phyloP scores from a whole-genome alignment of 2,329 filamentous ascomycete genomes.

The Colletotrichum tropicicola region DNA sequence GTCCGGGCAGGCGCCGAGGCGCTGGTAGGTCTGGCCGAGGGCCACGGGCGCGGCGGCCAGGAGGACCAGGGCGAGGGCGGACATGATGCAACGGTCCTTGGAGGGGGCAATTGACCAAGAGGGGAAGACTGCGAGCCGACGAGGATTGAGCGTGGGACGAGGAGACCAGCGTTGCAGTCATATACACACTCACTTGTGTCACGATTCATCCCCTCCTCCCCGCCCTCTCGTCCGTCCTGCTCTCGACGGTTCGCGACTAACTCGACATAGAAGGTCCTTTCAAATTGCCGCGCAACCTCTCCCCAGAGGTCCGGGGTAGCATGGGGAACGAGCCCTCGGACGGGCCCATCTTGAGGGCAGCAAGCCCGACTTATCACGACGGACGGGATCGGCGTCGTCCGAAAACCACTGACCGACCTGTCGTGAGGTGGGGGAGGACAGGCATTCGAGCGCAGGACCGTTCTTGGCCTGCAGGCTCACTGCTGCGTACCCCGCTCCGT shows the following conservation, averaged over 20 bases:
- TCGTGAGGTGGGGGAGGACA: conserved; percentile 9
- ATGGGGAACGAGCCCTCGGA: background rate
- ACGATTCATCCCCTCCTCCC: background rate
- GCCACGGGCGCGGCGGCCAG: conserved; percentile 46
- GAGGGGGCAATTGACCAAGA: background rate
- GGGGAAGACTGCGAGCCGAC: background rate
- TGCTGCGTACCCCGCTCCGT: conserved; percentile 26
- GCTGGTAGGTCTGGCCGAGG: conserved; percentile 66
- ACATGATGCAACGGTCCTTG: conserved; percentile 33
- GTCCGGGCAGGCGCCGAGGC: conserved; percentile 66
- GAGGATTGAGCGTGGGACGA: background rate
- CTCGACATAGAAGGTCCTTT: conserved; percentile 21
- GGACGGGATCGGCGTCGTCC: conserved; percentile 11
- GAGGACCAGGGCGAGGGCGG: conserved; percentile 43
- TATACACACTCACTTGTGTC: background rate
- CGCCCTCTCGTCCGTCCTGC: background rate
- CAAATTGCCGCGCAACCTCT: conserved; percentile 3
- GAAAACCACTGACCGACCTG: background rate
- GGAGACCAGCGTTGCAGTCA: background rate
- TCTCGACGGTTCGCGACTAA: background rate
- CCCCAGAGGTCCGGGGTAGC: background rate
- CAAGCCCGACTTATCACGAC: background rate
- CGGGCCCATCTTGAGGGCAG: background rate
- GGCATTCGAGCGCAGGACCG: conserved; percentile 4
- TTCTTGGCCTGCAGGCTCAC: conserved; percentile 24